Conservation (phyloP, 1,284 basidiomycete species). For the Neonothopanus nambi region DNA sequence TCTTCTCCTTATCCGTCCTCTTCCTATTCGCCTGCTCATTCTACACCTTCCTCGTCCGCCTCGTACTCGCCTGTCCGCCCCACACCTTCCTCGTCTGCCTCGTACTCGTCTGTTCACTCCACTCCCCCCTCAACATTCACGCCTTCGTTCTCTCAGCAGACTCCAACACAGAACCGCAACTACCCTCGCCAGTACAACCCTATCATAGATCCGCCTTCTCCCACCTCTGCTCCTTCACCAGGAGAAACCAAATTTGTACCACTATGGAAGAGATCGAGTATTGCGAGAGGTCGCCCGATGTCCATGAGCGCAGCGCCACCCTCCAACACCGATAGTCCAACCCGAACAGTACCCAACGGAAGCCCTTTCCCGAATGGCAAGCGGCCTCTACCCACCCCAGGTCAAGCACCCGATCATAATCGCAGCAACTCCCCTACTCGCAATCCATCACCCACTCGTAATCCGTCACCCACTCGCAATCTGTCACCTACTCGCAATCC, state of each 20-base stretch:
- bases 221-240: not conserved
- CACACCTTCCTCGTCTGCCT: no score
- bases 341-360: not conserved
- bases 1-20: no score
- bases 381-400: not conserved
- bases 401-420: not conserved
- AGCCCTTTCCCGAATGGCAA: not conserved
- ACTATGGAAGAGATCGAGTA: constrained; percentile 7
- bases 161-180: no score
- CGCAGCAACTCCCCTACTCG: not conserved
- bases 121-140: no score
- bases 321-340: not conserved
- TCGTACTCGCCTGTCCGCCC: no score
- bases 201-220: not conserved
- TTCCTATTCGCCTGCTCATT: no score
- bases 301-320: no score
- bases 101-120: no score
- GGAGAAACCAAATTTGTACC: constrained; percentile 9
- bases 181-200: not conserved
- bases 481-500: no score
- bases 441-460: not conserved
- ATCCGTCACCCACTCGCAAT: no score
- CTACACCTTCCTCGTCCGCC: no score
- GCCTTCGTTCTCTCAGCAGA: no score
- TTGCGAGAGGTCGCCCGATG: not conserved